These are phyloP conservation scores for Pelargonium fulgidum DNA, from an alignment of 441 rosid genomes.

Conservation along the genomic window DNA sequence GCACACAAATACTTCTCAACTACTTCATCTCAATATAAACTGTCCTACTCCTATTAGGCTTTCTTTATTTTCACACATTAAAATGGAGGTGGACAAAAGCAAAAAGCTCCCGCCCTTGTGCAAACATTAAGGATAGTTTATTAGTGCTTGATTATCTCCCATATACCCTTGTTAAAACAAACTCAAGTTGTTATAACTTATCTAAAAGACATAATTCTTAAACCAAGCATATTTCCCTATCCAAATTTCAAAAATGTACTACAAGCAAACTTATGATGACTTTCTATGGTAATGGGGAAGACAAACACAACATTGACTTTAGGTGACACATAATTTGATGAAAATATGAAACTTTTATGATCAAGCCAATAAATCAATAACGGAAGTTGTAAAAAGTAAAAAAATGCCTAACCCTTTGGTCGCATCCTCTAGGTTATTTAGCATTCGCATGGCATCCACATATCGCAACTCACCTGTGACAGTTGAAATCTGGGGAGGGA, in stretches of 20 bases:
- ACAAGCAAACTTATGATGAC: constrained; percentile 5
- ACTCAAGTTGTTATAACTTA: neutral
- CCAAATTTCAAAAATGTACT: neutral
- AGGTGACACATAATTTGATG: neutral
- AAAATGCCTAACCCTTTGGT: constrained; percentile 47
- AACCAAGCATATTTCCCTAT: neutral
- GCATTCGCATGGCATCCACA: constrained; percentile 69
- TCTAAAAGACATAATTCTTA: neutral
- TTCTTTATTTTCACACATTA: neutral
- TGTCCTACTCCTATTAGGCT: neutral
- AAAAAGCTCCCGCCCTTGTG: neutral
- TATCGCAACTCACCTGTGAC: constrained; percentile 73
- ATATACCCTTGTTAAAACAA: too few species aligned
- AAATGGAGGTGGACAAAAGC: neutral
- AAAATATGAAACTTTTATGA: neutral
- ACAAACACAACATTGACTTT: neutral
- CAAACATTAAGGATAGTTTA: neutral
- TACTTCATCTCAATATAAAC: neutral
- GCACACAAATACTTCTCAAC: neutral
- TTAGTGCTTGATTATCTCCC: neutral
- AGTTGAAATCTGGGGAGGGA: constrained; percentile 51
- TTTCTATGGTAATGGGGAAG: neutral
- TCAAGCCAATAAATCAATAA: neutral
- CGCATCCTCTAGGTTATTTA: constrained; percentile 71
- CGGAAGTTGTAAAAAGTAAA: constrained; percentile 13